Evolutionary conservation across 179 eudicot species (phyloP), one percentile per base, ranked within the genome.

Genomic region (Patellifolia procumbens): DNA sequence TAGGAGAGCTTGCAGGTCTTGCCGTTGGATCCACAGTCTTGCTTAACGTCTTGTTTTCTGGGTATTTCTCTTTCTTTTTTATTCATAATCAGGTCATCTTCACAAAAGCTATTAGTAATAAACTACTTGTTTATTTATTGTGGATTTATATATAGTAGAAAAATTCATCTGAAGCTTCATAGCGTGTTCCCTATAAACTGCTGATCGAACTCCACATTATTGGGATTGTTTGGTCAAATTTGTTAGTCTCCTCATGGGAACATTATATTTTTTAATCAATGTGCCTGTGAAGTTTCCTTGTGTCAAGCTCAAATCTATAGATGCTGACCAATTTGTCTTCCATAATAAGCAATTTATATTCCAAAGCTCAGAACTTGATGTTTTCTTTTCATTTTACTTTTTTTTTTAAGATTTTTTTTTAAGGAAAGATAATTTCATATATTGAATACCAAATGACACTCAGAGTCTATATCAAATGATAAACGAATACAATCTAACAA

Each of bases 1-100:
- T 90, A 52, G 93, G 95, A 79, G 97, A 93, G 74, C 88, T 92
- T n/a, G 98, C 97, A 13, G 98, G 98, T 70, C 85, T 93, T 73
- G 98, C 93, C 12, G 79, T 93, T 85, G 98, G 98, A 78, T 80
- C 95, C 5, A 90, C 97, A 46, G 78, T 93, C 70, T 83, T 89
- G 77, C 87, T 93, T 12, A 90, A 93, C 59, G 97, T 88, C 39
- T 83, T 93, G 90, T 82, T 93, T 82, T 89, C 98, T 0, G 98
- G 93, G 97, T 92, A 62, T 29, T 70, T 20, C 7, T 3, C 7
- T 28, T 15, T 8, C 29, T 29, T 32, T 32, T 11, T 68, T 52
- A 10, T 13, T 35, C 5, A 34, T 37, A 24, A n/a, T 24, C n/a
- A 15, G 43, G 13, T 20, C 48, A 37, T 20, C 5, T 9, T 32